Evolutionary conservation across 257 asterid genomes (phyloP).

Genomic region (Penstemon barbatus): DNA sequence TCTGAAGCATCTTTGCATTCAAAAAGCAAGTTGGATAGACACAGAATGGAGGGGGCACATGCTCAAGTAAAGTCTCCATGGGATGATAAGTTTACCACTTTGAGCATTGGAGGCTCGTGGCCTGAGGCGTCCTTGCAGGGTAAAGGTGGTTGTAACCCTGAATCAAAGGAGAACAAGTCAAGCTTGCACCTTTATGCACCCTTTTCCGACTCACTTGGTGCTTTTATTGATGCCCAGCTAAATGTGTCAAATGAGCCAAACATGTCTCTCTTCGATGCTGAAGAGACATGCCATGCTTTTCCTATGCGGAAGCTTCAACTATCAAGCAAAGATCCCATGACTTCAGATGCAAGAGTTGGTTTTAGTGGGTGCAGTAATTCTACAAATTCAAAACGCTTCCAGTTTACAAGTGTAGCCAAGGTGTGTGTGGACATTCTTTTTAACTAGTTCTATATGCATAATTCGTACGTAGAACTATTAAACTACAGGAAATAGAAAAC

Average conservation of each 20-base stretch:
- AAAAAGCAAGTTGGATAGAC: slow-evolving; percentile 35
- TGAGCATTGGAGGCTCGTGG: slow-evolving; percentile 84
- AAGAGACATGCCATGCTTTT: slow-evolving; percentile 95
- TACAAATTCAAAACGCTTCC: slow-evolving; percentile 34
- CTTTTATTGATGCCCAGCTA: slow-evolving; percentile 40
- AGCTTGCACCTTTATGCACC: slow-evolving; percentile 36
- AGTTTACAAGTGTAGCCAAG: slow-evolving; percentile 35
- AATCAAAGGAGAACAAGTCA: slow-evolving; percentile 40
- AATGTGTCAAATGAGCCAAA: slow-evolving; percentile 44
- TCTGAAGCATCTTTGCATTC: slow-evolving; percentile 59
- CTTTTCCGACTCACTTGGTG: slow-evolving; percentile 42
- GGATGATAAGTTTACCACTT: slow-evolving; percentile 58
- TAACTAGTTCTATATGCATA: slow-evolving; percentile 6
- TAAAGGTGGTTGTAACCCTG: slow-evolving; percentile 36
- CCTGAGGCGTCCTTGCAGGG: slow-evolving; percentile 67
- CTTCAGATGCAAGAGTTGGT: slow-evolving; percentile 31
- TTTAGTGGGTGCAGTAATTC: slow-evolving; percentile 27
- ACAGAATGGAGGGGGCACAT: slow-evolving; percentile 20
- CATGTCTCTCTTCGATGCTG: slow-evolving; percentile 79
- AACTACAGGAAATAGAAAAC: not conserved
- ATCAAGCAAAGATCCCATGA: slow-evolving; percentile 30
- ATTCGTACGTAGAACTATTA: not conserved
- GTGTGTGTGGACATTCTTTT: slow-evolving; percentile 34
- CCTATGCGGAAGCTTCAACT: slow-evolving; percentile 48
- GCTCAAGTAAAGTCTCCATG: slow-evolving; percentile 47